phyloP scores from a whole-genome alignment of 148 eudicot species.

The Heliosperma pusillum region DNA sequence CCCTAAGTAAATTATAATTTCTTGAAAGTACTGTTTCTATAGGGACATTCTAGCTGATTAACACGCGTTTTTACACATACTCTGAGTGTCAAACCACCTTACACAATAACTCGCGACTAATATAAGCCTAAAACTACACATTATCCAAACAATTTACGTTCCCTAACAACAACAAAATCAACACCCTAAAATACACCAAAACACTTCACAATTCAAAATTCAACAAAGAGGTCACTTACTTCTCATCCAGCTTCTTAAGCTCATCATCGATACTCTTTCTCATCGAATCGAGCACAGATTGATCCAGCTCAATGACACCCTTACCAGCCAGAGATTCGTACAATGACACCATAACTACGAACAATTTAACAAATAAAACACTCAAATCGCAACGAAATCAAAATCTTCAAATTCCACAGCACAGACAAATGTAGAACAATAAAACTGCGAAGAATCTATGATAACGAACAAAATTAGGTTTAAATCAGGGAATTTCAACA shows the following conservation, averaged over 20 bases:
- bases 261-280: constrained; percentile 64
- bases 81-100: neutral
- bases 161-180: too few relatives aligned
- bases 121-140: neutral
- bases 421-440: neutral
- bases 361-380: neutral
- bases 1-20: too few relatives aligned
- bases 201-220: neutral
- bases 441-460: neutral
- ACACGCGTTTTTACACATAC: too few relatives aligned
- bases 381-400: neutral
- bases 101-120: too few relatives aligned
- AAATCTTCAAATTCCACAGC: neutral
- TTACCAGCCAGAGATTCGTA: constrained; percentile 63
- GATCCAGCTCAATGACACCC: constrained; percentile 60
- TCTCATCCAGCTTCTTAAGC: constrained; percentile 83
- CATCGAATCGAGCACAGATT: constrained; percentile 61
- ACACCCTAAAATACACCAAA: too few relatives aligned
- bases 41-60: too few relatives aligned
- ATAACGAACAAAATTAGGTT: neutral
- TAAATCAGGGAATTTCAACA: neutral
- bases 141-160: neutral
- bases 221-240: constrained; percentile 41
- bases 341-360: constrained; percentile 71
- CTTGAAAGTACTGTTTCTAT: too few relatives aligned